A percentile compares a stretch with the other conserved stretches of the same genome.
Conservation (phyloP, 768 basidiomycete genomes). For the Coprinellus aureogranulatus region DNA sequence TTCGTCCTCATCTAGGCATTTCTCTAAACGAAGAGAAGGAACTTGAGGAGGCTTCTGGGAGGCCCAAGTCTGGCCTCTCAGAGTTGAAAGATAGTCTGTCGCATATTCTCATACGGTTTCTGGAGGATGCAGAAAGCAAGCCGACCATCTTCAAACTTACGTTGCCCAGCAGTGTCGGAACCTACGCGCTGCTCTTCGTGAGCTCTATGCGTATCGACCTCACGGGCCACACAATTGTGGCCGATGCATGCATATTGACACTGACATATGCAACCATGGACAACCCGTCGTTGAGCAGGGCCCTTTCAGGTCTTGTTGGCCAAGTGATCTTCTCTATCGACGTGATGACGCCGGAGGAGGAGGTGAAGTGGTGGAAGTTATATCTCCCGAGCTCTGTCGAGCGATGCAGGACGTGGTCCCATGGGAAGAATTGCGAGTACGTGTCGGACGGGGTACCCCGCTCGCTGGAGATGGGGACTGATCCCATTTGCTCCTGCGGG, state of each 20-base stretch:
- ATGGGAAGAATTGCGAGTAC: constrained; percentile 48
- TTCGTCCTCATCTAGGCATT: not conserved
- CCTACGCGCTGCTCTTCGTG: constrained; percentile 46
- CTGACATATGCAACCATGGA: not conserved
- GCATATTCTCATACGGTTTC: not conserved
- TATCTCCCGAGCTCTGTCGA: constrained; percentile 50
- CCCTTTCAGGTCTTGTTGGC: no score
- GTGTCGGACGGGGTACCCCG: constrained; percentile 33
- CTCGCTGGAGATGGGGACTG: constrained; percentile 29
- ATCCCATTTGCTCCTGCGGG: constrained; percentile 54
- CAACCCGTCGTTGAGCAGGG: not conserved
- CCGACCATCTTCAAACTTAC: not conserved
- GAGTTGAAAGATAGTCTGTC: not conserved
- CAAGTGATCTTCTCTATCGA: not conserved
- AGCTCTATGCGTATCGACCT: constrained; percentile 45
- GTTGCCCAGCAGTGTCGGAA: no score
- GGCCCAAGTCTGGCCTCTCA: not conserved
- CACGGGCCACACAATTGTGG: constrained; percentile 46
- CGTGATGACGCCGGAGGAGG: constrained; percentile 26
- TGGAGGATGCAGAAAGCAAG: not conserved
- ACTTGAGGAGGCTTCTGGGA: not conserved
- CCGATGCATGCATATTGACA: constrained; percentile 29
- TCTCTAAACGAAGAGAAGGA: not conserved
- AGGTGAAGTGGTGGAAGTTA: constrained; percentile 45
- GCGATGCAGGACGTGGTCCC: constrained; percentile 52